These are phyloP conservation scores for Adansonia digitata DNA, from an alignment of 345 rosid species.

Conservation along the genomic window DNA sequence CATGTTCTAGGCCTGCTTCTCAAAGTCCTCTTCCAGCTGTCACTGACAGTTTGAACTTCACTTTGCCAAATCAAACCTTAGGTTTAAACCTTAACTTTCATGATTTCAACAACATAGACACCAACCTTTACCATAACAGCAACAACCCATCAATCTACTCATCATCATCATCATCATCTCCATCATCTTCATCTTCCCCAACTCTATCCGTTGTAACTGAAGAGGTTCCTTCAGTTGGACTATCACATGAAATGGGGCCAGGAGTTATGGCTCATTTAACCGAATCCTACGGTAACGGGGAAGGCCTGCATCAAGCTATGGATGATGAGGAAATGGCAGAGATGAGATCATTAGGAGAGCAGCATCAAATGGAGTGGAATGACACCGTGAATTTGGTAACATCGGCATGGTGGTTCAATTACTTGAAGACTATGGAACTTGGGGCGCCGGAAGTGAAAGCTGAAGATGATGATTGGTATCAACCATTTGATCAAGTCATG, in stretches of 20 bases:
- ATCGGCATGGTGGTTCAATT: constrained; percentile 80
- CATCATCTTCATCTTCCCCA: constrained; percentile 56
- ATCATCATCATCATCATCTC: constrained; percentile 36
- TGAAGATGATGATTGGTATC: constrained; percentile 52
- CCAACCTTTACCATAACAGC: constrained; percentile 41
- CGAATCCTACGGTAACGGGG: constrained; percentile 40
- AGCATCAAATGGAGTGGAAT: constrained; percentile 75
- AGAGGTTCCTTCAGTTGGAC: constrained; percentile 19
- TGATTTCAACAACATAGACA: constrained; percentile 60
- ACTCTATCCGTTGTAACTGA: constrained; percentile 21
- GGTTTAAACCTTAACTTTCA: constrained; percentile 82
- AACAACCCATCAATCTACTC: constrained; percentile 35
- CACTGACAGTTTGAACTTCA: constrained; percentile 36
- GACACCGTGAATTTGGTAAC: constrained; percentile 64
- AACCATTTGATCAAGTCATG: constrained; percentile 69
- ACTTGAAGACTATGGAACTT: constrained; percentile 51
- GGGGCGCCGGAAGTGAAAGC: constrained; percentile 31
- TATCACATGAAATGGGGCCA: constrained; percentile 22
- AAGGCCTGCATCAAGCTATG: constrained; percentile 52
- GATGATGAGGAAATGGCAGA: constrained; percentile 65
- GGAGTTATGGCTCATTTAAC: constrained; percentile 20
- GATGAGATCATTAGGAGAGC: constrained; percentile 75
- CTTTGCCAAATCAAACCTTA: constrained; percentile 62
- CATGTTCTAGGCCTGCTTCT: constrained; percentile 45
- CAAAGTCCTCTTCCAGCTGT: constrained; percentile 21